Evolutionary conservation across 495 filamentous ascomycete species (phyloP), one percentile per base, ranked within the genome.

Genomic region (Aspergillus baeticus): DNA sequence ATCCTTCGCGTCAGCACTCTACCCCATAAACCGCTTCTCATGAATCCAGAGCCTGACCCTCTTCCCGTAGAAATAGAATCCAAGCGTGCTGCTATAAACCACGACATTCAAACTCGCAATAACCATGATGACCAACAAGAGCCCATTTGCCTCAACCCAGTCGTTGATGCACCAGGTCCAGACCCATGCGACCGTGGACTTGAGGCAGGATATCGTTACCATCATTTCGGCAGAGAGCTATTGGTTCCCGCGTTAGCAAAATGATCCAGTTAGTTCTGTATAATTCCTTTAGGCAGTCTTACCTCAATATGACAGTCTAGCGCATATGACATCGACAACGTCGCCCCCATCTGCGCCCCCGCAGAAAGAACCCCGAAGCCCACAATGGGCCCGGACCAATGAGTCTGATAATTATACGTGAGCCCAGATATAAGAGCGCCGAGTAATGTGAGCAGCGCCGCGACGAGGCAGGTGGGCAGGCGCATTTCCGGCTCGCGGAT

Each of bases 401-500:
- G 57, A 48, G 58, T 52, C 23, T 55, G 50, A 33, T 31, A 44
- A 29, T 62, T 38, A n/a, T 62, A 62, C 3, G 55, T 46, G 3
- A 62, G 44, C 13, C 44, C 60, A 21, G 55, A 62, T 55, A 55
- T 59, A 2, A 62, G 51, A 3, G 55, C 60, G 7, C 55, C 60
- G 18, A 62, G 59, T 45, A 62, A 62, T 8, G 60, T 59, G 39
- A 62, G 59, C 20, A 62, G 53, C 5, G 55, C 60, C 5, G 60
- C 60, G 29, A 59, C 10, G 20, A 62, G 34, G 33, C 60, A 62
- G 35, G 74, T 72, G 0, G 76, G 69, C 10, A 82, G 70, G 17
- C 81, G 71, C 75, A 84, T 82, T 56, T 84, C 81, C 2, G 81
- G 81, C 33, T 81, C 75, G 6, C 79, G 64, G 18, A 84, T 70